These are phyloP conservation scores for Pyrrhoderma lamaoense DNA, from an alignment of 1,284 basidiomycete species.

Conservation along the genomic window DNA sequence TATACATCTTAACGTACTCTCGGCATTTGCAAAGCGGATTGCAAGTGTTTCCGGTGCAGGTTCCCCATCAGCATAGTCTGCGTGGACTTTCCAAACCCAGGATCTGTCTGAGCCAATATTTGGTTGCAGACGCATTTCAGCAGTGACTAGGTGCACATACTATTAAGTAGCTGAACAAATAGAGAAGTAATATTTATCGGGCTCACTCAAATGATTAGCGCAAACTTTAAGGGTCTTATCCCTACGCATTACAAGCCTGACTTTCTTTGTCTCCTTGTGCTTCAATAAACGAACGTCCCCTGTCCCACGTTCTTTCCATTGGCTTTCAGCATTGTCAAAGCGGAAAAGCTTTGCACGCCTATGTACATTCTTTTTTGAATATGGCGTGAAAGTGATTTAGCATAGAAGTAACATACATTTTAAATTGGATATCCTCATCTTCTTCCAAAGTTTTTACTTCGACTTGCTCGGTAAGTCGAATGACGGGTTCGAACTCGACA, in stretches of 20 bases:
- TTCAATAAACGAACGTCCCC: slow-evolving; percentile 86
- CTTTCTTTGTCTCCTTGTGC: slow-evolving; percentile 87
- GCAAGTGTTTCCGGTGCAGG: slow-evolving; percentile 92
- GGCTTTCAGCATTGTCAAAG: slow-evolving; percentile 73
- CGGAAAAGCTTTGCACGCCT: slow-evolving; percentile 99
- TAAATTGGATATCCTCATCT: slow-evolving; percentile 90
- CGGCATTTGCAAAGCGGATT: slow-evolving; percentile 96
- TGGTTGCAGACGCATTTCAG: slow-evolving; percentile 92
- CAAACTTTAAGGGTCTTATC: slow-evolving; percentile 99
- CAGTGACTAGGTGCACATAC: slow-evolving; percentile 50
- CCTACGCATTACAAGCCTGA: slow-evolving; percentile 97
- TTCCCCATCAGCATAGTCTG: slow-evolving; percentile 89
- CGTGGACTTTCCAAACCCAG: slow-evolving; percentile 98
- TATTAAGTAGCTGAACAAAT: not conserved
- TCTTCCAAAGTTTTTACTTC: slow-evolving; percentile 96
- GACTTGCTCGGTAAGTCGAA: slow-evolving; percentile 94
- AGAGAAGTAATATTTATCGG: slow-evolving; percentile 1
- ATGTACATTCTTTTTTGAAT: slow-evolving; percentile 17
- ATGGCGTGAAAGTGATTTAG: slow-evolving; percentile 7
- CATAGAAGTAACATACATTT: slow-evolving; percentile 67
- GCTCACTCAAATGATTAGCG: slow-evolving; percentile 94
- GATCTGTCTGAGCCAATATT: slow-evolving; percentile 99
- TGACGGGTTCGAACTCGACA: slow-evolving; percentile 93
- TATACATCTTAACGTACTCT: slow-evolving; percentile 58
- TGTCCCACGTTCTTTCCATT: slow-evolving; percentile 98